Evolutionary conservation across 2,329 filamentous ascomycete species (phyloP).

Genomic region (Colletotrichum sp.): DNA sequence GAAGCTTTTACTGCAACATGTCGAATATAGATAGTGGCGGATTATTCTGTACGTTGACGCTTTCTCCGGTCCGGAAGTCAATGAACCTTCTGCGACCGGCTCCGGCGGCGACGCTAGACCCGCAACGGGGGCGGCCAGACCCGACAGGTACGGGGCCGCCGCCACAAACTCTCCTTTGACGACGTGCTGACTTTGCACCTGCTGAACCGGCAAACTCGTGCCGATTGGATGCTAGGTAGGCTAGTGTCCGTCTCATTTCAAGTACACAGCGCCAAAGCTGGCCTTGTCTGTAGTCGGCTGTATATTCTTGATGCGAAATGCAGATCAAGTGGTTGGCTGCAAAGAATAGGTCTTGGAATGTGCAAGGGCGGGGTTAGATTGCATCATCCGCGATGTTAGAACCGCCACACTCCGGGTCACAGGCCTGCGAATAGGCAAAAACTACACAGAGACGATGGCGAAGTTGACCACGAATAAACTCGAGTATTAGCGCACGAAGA

Average conservation of each 20-base stretch:
- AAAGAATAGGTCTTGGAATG: fast-evolving
- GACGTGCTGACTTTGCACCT: background rate
- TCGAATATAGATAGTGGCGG: fast-evolving
- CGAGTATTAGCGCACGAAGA: background rate
- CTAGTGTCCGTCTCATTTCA: fast-evolving
- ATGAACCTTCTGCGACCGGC: background rate
- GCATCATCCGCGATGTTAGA: fast-evolving
- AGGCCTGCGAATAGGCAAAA: background rate
- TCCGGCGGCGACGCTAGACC: background rate
- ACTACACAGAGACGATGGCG: background rate
- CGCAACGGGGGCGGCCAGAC: background rate
- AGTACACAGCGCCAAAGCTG: fast-evolving
- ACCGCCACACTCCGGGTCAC: fast-evolving
- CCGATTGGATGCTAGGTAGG: background rate
- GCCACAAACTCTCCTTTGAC: background rate
- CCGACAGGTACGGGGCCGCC: background rate
- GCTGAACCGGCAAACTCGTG: background rate
- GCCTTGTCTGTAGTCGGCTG: background rate
- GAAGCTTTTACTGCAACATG: background rate
- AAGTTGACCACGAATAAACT: background rate
- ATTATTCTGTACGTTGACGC: fast-evolving
- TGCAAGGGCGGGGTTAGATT: background rate
- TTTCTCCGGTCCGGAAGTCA: background rate
- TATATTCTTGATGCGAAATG: background rate
- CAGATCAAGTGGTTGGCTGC: background rate